Evolutionary conservation across 441 rosid genomes (phyloP).

Genomic region (Hura crepitans): DNA sequence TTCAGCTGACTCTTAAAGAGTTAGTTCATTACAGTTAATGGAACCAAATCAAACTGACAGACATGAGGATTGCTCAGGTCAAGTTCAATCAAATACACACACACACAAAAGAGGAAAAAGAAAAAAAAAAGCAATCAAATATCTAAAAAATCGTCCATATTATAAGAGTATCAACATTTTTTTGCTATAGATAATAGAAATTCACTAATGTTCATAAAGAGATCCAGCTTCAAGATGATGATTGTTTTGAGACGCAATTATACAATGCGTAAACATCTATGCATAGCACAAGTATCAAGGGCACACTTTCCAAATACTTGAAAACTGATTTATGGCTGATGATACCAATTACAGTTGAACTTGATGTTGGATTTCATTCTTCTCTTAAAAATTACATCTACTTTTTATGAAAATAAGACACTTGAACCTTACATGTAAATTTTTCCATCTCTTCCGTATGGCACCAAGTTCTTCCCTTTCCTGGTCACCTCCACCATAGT

Average conservation of each 20-base stretch:
- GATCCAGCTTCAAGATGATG: too few species aligned
- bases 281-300: neutral
- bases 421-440: conserved; percentile 64
- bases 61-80: neutral
- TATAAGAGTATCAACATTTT: neutral
- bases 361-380: neutral
- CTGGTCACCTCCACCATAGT: conserved; percentile 86
- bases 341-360: neutral
- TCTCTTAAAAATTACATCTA: neutral
- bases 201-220: neutral
- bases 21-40: neutral
- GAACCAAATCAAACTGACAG: conserved; percentile 9
- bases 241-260: neutral
- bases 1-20: neutral
- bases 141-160: neutral
- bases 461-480: conserved; percentile 75
- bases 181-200: neutral
- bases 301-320: conserved; percentile 6
- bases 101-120: too few species aligned
- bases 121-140: neutral
- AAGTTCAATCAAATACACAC: conserved; percentile 2
- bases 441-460: conserved; percentile 91
- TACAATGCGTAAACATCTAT: neutral
- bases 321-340: neutral
- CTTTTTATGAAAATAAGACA: neutral